Evolutionary conservation across 495 filamentous ascomycete species (phyloP), one percentile per base, ranked within the genome.

Genomic region (Penicillium lividum): DNA sequence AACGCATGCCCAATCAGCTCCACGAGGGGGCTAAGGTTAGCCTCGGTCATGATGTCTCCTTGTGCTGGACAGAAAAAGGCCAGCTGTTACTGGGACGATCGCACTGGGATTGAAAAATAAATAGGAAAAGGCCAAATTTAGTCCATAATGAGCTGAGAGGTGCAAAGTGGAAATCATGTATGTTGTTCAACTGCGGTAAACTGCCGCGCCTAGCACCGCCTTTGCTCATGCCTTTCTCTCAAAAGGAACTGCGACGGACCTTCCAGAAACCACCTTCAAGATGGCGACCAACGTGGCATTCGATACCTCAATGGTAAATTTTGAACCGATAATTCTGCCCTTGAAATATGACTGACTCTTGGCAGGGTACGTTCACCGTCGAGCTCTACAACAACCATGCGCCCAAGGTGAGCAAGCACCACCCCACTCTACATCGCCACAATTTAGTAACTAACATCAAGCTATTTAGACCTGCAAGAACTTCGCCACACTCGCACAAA

Each of bases 311-410:
- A 91, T 96, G 87, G 91, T 91, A 75, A 61, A 15, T 47, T 28
- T n/a, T 16, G 9, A 3, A 1, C 38, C 4, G 34, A 7, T 47
- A 43, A 40, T 8, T 9, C 5, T 45, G 22, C 36, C 15, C 31
- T 15, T 10, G 34, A 52, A 49, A 31, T 52, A 40, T 28, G 7
- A 49, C 66, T 73, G 59, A 76, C 59, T 16, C 16, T 28, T 40
- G 8, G 0, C 58, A 89, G 93, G 93, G 94, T 68, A 84, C 77
- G 3, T 91, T 98, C 72, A 82, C 82, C 40, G 72, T 97, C 28
- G 94, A 98, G 77, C 91, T 98, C 56, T 98, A 98, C 83, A 84
- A 78, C 56, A 73, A 82, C 54, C 89, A 92, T 73, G 88, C 89
- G 1, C 90, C 89, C 4, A 89, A 87, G 73, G 83, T 85, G 25